Base-by-base conservation (phyloP, 805 yeast genomes). In the Candida takata region DNA sequence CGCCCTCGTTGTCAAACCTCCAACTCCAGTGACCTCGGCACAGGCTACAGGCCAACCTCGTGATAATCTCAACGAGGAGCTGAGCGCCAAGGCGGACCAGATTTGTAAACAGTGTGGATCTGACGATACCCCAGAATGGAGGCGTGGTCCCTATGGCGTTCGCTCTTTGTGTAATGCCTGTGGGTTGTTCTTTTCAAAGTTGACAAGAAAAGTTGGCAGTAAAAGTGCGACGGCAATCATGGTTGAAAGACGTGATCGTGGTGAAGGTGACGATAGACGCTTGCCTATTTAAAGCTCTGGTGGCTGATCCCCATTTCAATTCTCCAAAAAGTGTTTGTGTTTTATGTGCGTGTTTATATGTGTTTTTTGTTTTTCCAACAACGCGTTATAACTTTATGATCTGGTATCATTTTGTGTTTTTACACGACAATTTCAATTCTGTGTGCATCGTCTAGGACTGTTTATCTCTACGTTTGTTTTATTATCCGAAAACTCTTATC, bases 111-210 rank as follows among this genome's bases (percentile, higher is more conserved):
- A 86, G 47, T 87, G 96, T 61, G 79, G 79, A 0, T 74, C 79
- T 3, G 66, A 66, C 20, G 76, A 74, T 31, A 84, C 95, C 0
- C 96, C 96, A 0, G 96, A 88, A 57, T 87, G 97, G 97, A 69
- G 97, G 52, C 67, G 81, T 42, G 97, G 96, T 0, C 95, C 95
- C 1, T 71, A 74, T 38, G 95, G 95, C 0, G 74, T 79, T 5
- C 70, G 85, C 48, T 82, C 90, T 0, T 64, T 87, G 40, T 87
- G 97, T 60, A 87, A 87, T 57, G 96, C 97, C 0, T 88, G 97
- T 61, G 97, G 97, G 0, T 62, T 88, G 32, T 82, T 77, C 49
- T 79, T 71, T 51, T 68, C 81, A 12, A 82, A 82, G 50, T 52
- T 82, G 37, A 61, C 68, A 5, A 77, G 68, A 45, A 70, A 64